Conservation (phyloP, 768 basidiomycete species). For the Termitomyces sp. region DNA sequence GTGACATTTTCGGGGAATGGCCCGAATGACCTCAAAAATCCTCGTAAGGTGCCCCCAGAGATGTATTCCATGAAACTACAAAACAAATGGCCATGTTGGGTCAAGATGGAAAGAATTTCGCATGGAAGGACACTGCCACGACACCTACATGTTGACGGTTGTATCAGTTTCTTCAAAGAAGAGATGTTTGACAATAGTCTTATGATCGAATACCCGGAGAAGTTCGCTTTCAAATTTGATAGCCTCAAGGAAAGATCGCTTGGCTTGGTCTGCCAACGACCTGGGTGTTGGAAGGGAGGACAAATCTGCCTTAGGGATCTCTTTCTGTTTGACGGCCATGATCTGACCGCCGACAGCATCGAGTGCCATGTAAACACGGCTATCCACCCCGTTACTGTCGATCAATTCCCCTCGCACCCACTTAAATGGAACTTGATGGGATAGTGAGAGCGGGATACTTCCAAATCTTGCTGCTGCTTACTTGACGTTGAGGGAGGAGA, state of each 20-base stretch:
- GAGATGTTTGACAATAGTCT: conserved; percentile 93
- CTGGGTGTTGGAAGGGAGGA: not conserved
- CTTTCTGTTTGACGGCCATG: conserved; percentile 98
- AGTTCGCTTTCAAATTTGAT: conserved; percentile 93
- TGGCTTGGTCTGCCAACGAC: conserved; percentile 48
- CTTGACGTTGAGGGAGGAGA: conserved; percentile 3
- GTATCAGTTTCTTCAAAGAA: conserved; percentile 85
- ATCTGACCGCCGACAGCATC: conserved; percentile 94
- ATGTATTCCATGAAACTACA: conserved; percentile 95
- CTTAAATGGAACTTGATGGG: conserved; percentile 71
- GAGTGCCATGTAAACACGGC: conserved; percentile 89
- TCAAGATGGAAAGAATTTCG: not conserved
- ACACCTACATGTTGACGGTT: conserved; percentile 82
- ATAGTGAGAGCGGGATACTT: conserved; percentile 3
- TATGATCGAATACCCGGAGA: conserved; percentile 90
- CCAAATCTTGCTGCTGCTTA: conserved; percentile 7
- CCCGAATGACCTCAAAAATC: conserved; percentile 80
- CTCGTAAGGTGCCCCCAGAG: conserved; percentile 90
- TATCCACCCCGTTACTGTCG: conserved; percentile 93
- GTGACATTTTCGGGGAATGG: conserved; percentile 88
- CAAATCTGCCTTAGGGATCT: conserved; percentile 58
- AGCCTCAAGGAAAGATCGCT: conserved; percentile 81
- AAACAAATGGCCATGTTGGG: not conserved
- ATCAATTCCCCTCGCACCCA: conserved; percentile 98
- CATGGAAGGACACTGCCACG: not conserved